Percentiles rank a stretch among this genome's conserved stretches.
Conservation (phyloP, 2,329 filamentous ascomycete species). For the Boeremia lycopersici region DNA sequence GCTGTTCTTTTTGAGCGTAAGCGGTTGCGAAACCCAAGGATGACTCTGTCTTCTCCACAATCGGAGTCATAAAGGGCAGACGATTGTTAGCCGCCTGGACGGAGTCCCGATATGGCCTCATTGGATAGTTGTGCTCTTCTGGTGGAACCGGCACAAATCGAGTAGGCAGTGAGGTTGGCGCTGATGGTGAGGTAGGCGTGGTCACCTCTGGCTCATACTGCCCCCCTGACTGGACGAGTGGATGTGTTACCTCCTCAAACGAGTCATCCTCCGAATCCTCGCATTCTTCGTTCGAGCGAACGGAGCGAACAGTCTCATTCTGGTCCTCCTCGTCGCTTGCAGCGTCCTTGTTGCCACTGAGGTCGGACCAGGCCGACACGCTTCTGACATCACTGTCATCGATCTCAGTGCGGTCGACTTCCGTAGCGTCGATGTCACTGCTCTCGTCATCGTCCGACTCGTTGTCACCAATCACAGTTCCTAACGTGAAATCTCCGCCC, state of each 20-base stretch:
- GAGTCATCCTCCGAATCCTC: conserved; percentile 43
- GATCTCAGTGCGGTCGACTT: conserved; percentile 29
- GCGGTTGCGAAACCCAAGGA: conserved; percentile 66
- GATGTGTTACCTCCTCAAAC: conserved; percentile 41
- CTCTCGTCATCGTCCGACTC: conserved; percentile 59
- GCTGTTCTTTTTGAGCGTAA: conserved; percentile 61
- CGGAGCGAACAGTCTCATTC: conserved; percentile 38
- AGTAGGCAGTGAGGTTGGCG: conserved; percentile 51
- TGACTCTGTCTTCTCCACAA: conserved; percentile 91
- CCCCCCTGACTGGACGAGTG: conserved; percentile 35
- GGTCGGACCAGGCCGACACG: conserved; percentile 87
- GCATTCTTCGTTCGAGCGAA: conserved; percentile 38
- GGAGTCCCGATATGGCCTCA: conserved; percentile 80
- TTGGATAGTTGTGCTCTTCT: conserved; percentile 83
- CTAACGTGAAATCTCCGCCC: conserved; percentile 55
- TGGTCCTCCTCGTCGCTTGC: conserved; percentile 51
- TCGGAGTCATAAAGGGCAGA: conserved; percentile 97
- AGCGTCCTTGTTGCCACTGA: conserved; percentile 74
- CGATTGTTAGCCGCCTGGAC: conserved; percentile 83
- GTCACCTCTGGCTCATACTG: conserved; percentile 48
- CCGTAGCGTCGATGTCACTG: conserved; percentile 28
- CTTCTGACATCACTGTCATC: conserved; percentile 50
- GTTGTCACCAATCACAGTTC: conserved; percentile 42
- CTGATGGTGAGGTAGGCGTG: conserved; percentile 56
- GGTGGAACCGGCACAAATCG: conserved; percentile 81